These are phyloP conservation scores for Colletotrichum siamense DNA, from an alignment of 2,329 filamentous ascomycete species.

Conservation along the genomic window DNA sequence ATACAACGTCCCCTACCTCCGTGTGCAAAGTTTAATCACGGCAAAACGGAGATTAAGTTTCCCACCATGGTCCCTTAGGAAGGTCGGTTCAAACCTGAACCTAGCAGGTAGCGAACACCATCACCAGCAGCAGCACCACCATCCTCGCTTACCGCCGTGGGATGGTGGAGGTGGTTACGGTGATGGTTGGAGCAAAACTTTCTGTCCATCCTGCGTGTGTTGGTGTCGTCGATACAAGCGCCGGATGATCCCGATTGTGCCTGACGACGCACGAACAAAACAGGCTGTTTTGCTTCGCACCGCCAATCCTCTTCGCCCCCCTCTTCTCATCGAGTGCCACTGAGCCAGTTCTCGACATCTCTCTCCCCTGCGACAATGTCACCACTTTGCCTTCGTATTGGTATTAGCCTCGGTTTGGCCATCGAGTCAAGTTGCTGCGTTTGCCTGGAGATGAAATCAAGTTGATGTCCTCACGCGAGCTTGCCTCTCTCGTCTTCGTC, in stretches of 20 bases:
- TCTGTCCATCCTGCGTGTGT: neutral
- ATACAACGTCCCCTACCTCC: neutral
- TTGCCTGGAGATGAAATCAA: neutral
- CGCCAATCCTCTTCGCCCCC: neutral
- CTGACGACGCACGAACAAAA: neutral
- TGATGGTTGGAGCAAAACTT: neutral
- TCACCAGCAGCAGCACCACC: neutral
- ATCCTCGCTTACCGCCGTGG: neutral
- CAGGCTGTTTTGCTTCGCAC: neutral
- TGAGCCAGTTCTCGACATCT: neutral
- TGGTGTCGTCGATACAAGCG: neutral
- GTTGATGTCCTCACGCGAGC: neutral
- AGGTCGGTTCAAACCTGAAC: neutral
- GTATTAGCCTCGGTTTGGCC: neutral
- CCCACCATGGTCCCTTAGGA: neutral
- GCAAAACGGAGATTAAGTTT: neutral
- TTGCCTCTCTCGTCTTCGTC: neutral
- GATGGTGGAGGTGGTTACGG: neutral
- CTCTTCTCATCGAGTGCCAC: neutral
- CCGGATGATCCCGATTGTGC: neutral
- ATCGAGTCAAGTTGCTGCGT: neutral
- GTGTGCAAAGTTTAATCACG: neutral
- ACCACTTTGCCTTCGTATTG: neutral
- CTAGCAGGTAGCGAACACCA: neutral
- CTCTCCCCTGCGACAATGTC: neutral